phyloP scores from a whole-genome alignment of 345 rosid genomes.

The Gossypium bickii region DNA sequence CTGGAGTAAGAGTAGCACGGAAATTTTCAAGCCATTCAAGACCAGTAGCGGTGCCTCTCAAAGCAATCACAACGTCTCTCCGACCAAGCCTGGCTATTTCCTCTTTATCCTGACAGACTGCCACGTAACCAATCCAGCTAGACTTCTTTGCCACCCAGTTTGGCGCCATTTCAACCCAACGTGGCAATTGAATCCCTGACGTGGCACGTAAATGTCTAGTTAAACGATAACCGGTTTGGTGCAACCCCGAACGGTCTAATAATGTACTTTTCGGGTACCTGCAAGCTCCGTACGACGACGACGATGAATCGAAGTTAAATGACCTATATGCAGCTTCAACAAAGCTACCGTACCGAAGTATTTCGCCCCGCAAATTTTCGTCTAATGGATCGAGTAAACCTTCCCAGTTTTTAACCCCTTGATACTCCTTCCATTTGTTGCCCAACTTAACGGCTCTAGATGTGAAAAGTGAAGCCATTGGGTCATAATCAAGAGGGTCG shows the following conservation, averaged over 20 bases:
- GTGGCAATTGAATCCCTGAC: conserved; percentile 64
- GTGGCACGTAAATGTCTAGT: conserved; percentile 69
- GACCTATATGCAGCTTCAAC: conserved; percentile 75
- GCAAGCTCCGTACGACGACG: conserved; percentile 60
- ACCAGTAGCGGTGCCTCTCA: conserved; percentile 84
- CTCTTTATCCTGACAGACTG: conserved; percentile 69
- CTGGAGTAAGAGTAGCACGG: conserved; percentile 59
- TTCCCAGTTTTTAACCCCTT: conserved; percentile 57
- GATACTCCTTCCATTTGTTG: conserved; percentile 53
- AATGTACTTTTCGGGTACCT: conserved; percentile 49
- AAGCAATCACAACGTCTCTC: conserved; percentile 78
- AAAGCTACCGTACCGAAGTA: conserved; percentile 79
- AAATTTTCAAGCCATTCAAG: conserved; percentile 93
- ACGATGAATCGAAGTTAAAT: conserved; percentile 67
- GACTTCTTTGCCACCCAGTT: conserved; percentile 62
- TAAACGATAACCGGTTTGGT: conserved; percentile 58
- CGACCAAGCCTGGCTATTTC: conserved; percentile 82
- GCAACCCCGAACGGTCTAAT: conserved; percentile 53
- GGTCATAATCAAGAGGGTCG: conserved; percentile 29
- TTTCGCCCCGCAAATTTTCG: conserved; percentile 64
- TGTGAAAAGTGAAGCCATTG: background rate
- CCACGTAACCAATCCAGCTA: conserved; percentile 97
- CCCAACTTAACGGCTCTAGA: conserved; percentile 25
- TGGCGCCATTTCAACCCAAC: conserved; percentile 63
- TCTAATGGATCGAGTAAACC: conserved; percentile 81